A percentile compares a stretch with the other conserved stretches of the same genome.
Conservation (phyloP, 768 basidiomycete species). For the Nevesoporus exiguus region DNA sequence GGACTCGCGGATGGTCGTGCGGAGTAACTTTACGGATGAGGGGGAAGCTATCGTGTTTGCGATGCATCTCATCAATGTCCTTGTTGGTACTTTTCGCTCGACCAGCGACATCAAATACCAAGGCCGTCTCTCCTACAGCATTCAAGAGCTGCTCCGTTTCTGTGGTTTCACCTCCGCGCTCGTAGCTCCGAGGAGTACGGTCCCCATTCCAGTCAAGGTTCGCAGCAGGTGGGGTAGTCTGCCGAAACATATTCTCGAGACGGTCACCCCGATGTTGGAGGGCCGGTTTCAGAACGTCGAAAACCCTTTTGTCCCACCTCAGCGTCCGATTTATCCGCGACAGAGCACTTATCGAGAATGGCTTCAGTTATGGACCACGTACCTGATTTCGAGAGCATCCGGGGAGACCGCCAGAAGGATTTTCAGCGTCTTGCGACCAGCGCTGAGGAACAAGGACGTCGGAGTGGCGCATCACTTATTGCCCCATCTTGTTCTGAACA, state of each 20-base stretch:
- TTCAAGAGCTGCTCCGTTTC: slow-evolving; percentile 86
- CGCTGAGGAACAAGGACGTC: slow-evolving; percentile 84
- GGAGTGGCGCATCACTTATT: slow-evolving; percentile 90
- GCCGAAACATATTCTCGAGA: slow-evolving; percentile 82
- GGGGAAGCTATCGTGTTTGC: slow-evolving; percentile 76
- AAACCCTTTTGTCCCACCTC: slow-evolving; percentile 35
- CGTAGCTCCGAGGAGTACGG: slow-evolving; percentile 48
- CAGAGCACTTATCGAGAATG: slow-evolving; percentile 91
- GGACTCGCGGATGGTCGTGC: slow-evolving; percentile 66
- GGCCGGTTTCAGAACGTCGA: slow-evolving; percentile 56
- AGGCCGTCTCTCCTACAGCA: slow-evolving; percentile 80
- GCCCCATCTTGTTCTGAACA: slow-evolving; percentile 86
- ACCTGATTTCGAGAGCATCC: slow-evolving; percentile 68
- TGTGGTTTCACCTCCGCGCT: slow-evolving; percentile 84
- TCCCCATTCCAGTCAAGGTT: slow-evolving; percentile 58
- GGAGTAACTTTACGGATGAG: slow-evolving; percentile 78
- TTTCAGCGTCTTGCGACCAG: slow-evolving; percentile 75
- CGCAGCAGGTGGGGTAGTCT: slow-evolving; percentile 76
- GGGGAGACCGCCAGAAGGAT: slow-evolving; percentile 58
- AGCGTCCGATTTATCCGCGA: slow-evolving; percentile 75
- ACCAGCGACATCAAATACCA: slow-evolving; percentile 95
- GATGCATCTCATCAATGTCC: slow-evolving; percentile 80
- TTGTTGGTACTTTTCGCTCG: slow-evolving; percentile 87
- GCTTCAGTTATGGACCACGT: slow-evolving; percentile 85
- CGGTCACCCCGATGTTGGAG: slow-evolving; percentile 79